Evolutionary conservation across 768 basidiomycete genomes (phyloP).

Genomic region (Sistotremastrum suecicum): DNA sequence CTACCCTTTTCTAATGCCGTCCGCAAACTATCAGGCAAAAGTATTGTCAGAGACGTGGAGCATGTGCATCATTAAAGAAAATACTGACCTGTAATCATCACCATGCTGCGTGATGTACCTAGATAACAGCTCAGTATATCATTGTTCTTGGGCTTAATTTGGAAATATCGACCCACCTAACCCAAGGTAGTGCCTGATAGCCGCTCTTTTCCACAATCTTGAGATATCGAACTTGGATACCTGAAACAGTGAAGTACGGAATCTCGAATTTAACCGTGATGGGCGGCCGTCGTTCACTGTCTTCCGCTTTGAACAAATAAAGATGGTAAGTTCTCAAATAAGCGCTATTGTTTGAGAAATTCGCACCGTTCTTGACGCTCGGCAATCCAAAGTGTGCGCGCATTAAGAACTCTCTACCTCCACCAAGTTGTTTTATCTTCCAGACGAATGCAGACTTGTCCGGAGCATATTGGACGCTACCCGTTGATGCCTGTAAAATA

Average conservation of each 20-base stretch:
- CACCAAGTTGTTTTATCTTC: slow-evolving; percentile 98
- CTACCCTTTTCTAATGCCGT: slow-evolving; percentile 66
- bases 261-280: slow-evolving; percentile 98
- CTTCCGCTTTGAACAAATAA: slow-evolving; percentile 33
- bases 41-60: not conserved
- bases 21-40: slow-evolving; percentile 33
- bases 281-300: slow-evolving; percentile 80
- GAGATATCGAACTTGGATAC: slow-evolving; percentile 93
- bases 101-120: slow-evolving; percentile 81
- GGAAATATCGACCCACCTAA: slow-evolving; percentile 27
- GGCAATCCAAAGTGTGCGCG: slow-evolving; percentile 95
- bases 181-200: slow-evolving; percentile 94
- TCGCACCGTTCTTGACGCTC: slow-evolving; percentile 77
- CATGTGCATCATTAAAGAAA: not conserved
- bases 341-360: not conserved
- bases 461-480: slow-evolving; percentile 91
- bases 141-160: not conserved
- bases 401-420: slow-evolving; percentile 95
- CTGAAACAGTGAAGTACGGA: slow-evolving; percentile 95
- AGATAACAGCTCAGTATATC: not conserved
- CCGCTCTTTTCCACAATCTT: slow-evolving; percentile 99
- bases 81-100: slow-evolving; percentile 70
- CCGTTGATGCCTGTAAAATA: slow-evolving; percentile 66
- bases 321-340: not conserved
- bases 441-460: slow-evolving; percentile 98